Evolutionary conservation across 148 eudicot species (phyloP).

Genomic region (Diospyros lotus): DNA sequence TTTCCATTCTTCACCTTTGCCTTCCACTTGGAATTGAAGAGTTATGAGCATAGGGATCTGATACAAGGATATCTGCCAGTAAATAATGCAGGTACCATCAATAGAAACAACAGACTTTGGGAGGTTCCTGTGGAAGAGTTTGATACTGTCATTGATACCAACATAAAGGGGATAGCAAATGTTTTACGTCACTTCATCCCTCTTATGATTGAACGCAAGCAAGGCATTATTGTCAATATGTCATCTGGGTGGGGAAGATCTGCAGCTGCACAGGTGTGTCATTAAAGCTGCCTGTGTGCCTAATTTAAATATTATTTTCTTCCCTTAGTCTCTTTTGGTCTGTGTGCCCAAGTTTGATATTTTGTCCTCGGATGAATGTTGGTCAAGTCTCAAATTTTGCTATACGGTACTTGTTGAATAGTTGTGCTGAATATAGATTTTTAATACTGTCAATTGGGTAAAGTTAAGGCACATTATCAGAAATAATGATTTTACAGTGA

Average conservation of each 20-base stretch:
- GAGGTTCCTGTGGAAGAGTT: slow-evolving; percentile 95
- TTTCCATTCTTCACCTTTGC: neutral
- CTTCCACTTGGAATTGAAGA: neutral
- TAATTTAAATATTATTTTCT: neutral
- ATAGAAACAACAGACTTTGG: slow-evolving; percentile 82
- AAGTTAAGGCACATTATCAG: too few species aligned
- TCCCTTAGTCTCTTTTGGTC: neutral
- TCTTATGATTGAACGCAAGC: slow-evolving; percentile 75
- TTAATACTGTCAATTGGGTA: neutral
- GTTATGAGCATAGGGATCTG: slow-evolving; percentile 5
- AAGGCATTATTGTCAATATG: slow-evolving; percentile 82
- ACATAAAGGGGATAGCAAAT: slow-evolving; percentile 81
- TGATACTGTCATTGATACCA: slow-evolving; percentile 82
- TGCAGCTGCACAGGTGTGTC: slow-evolving; percentile 84
- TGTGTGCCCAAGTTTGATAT: neutral
- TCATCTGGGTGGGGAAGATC: slow-evolving; percentile 99
- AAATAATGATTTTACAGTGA: neutral
- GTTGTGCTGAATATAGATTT: neutral
- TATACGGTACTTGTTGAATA: neutral
- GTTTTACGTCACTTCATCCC: slow-evolving; percentile 92
- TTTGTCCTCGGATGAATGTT: neutral
- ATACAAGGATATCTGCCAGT: slow-evolving; percentile 39
- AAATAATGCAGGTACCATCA: slow-evolving; percentile 94
- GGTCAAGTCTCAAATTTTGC: neutral
- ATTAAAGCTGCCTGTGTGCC: neutral